Conservation (phyloP, 2,329 filamentous ascomycete species). For the Fusarium siculi region DNA sequence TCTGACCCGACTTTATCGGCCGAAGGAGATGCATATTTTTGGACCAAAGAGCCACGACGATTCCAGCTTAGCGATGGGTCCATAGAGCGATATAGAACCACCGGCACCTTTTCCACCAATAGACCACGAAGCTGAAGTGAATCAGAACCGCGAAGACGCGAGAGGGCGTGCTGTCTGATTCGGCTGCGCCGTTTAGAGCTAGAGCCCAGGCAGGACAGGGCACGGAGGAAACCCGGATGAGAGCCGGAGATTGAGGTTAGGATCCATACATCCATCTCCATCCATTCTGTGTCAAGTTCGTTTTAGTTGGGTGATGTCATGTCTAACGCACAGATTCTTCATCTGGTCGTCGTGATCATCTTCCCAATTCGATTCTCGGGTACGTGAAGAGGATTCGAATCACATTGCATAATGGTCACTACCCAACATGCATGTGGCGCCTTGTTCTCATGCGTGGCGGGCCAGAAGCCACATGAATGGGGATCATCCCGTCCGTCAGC, state of each 20-base stretch:
- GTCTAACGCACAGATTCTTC: neutral
- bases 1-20: conserved; percentile 32
- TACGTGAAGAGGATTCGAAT: neutral
- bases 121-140: neutral
- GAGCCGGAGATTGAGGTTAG: conserved; percentile 26
- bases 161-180: conserved; percentile 4
- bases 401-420: neutral
- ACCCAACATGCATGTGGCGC: conserved; percentile 13
- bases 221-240: conserved; percentile 33
- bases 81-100: neutral
- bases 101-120: conserved; percentile 35
- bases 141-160: conserved; percentile 24
- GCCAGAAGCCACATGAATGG: conserved; percentile 5
- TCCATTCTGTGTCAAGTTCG: neutral
- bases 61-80: conserved; percentile 4
- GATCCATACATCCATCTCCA: neutral
- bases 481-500: conserved; percentile 7
- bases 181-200: neutral
- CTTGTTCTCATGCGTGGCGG: conserved; percentile 8
- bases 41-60: conserved; percentile 1
- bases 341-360: neutral
- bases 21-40: conserved; percentile 10
- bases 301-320: conserved; percentile 29
- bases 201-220: neutral
- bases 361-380: neutral